phyloP scores from a whole-genome alignment of 495 filamentous ascomycete genomes.

The Penicillium desertorum region DNA sequence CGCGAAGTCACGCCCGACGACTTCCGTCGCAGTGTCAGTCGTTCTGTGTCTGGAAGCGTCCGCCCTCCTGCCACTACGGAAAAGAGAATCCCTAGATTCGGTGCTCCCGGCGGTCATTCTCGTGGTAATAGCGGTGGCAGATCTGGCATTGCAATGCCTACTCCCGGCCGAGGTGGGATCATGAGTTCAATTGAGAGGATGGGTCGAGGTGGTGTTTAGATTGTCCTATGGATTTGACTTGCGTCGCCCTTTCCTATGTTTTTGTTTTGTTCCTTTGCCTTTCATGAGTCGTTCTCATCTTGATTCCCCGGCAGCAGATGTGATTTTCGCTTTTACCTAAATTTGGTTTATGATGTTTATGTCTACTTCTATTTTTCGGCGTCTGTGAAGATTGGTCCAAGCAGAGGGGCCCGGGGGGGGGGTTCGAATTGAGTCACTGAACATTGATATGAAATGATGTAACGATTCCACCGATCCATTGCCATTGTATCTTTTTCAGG shows the following conservation, averaged over 20 bases:
- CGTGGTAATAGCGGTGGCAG: constrained; percentile 43
- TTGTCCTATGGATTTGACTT: not conserved
- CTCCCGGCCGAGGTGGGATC: constrained; percentile 56
- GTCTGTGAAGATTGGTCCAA: not conserved
- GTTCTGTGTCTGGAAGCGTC: constrained; percentile 32
- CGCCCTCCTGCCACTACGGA: constrained; percentile 38
- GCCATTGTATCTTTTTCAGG: not conserved
- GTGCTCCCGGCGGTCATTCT: constrained; percentile 33
- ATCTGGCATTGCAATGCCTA: constrained; percentile 46
- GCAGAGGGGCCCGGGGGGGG: not conserved
- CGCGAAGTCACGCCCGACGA: constrained; percentile 25
- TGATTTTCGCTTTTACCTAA: constrained; percentile 2
- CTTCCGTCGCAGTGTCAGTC: constrained; percentile 29
- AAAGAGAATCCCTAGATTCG: constrained; percentile 36
- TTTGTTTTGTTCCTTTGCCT: constrained; percentile 3
- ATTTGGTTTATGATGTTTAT: constrained; percentile 16
- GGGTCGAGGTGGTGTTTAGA: constrained; percentile 46
- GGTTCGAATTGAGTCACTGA: not conserved
- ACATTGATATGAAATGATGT: constrained; percentile 7
- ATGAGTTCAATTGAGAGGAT: constrained; percentile 74
- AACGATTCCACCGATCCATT: not conserved
- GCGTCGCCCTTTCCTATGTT: not conserved
- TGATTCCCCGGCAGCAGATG: constrained; percentile 25
- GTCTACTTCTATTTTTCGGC: not conserved
- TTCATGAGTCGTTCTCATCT: not conserved